These are phyloP conservation scores for Chrysopogon serrulatus DNA, from an alignment of 176 grass and related monocot genomes.

Conservation along the genomic window DNA sequence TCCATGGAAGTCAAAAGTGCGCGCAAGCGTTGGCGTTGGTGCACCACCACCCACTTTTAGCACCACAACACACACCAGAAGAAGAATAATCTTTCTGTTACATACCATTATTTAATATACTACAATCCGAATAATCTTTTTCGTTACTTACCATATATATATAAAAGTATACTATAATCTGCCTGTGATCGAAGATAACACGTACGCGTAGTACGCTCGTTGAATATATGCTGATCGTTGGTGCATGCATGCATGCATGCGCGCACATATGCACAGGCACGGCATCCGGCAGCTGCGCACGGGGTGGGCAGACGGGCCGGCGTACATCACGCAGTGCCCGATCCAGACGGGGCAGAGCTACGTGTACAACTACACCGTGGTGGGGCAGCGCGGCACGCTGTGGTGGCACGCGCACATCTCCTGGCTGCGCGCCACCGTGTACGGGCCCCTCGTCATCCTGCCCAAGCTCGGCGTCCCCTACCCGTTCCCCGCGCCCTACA, in stretches of 20 bases:
- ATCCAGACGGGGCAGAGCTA: constrained; percentile 68
- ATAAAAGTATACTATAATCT: not conserved
- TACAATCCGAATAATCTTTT: too few relatives aligned
- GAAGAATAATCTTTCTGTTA: too few relatives aligned
- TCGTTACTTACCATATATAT: not conserved
- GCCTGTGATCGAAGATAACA: not conserved
- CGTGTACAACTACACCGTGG: constrained; percentile 76
- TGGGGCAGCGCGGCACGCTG: constrained; percentile 71
- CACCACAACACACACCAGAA: not conserved
- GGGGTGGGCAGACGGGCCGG: constrained; percentile 75
- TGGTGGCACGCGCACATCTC: constrained; percentile 90
- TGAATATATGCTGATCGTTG: not conserved
- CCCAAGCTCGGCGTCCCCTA: constrained; percentile 65
- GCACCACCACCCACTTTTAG: not conserved
- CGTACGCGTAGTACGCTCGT: not conserved
- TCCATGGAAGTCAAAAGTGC: not conserved
- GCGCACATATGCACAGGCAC: constrained; percentile 44
- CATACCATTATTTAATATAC: too few relatives aligned
- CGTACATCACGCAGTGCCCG: constrained; percentile 85
- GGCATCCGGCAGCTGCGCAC: constrained; percentile 68
- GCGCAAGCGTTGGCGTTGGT: not conserved
- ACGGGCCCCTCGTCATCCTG: constrained; percentile 69
- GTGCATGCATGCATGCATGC: not conserved
- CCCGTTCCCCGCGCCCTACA: constrained; percentile 56
- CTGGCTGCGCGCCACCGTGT: constrained; percentile 68